These are phyloP conservation scores for Solanum virginianum DNA, from an alignment of 257 asterid species.

Conservation along the genomic window DNA sequence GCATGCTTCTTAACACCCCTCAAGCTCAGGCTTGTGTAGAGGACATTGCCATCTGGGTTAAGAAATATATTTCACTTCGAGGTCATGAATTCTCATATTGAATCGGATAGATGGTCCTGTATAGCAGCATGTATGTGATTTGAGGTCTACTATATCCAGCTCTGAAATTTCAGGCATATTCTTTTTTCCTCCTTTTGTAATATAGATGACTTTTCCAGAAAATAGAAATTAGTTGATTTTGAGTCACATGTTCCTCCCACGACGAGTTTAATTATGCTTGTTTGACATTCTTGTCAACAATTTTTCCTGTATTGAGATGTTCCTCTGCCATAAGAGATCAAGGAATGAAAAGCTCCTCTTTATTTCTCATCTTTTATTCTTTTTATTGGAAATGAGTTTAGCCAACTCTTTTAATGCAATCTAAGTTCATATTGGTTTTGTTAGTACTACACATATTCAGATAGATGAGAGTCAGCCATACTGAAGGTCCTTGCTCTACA, in stretches of 20 bases:
- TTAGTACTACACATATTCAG: not conserved
- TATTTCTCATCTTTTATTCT: not conserved
- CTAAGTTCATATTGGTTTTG: not conserved
- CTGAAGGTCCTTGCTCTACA: not conserved
- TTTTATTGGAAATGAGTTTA: not conserved
- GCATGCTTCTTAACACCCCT: slow-evolving; percentile 78
- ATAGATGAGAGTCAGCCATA: not conserved
- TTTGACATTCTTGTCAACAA: slow-evolving; percentile 5
- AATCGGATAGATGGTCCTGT: slow-evolving; percentile 7
- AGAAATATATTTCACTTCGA: slow-evolving; percentile 72
- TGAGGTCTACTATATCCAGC: not conserved
- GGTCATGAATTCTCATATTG: slow-evolving; percentile 91
- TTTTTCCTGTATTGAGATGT: slow-evolving; percentile 9
- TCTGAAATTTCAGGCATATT: slow-evolving; percentile 1
- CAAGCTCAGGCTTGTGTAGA: slow-evolving; percentile 84
- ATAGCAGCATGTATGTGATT: not conserved
- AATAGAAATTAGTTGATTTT: slow-evolving; percentile 10
- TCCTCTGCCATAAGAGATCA: not conserved
- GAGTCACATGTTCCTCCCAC: not conserved
- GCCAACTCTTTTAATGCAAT: not conserved
- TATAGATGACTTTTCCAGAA: slow-evolving; percentile 19
- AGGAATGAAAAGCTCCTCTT: not conserved
- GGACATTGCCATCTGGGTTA: slow-evolving; percentile 87
- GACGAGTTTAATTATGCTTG: not conserved
- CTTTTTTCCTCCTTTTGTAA: slow-evolving; percentile 12